These are phyloP conservation scores for Narthecium ossifragum DNA, from an alignment of 106 monocot species.

Conservation along the genomic window DNA sequence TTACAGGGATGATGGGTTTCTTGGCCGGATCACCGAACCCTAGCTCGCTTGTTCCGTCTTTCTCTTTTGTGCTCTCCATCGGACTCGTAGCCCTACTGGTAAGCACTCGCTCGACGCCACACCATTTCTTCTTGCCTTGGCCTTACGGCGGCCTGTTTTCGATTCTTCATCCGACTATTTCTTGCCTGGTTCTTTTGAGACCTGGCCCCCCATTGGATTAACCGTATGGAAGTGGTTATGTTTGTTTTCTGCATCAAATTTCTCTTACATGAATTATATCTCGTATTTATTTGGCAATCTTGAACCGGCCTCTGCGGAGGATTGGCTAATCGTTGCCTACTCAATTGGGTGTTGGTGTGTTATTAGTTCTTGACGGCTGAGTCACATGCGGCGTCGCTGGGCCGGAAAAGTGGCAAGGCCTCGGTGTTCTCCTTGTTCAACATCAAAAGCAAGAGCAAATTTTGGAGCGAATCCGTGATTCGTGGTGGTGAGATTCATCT, in stretches of 20 bases:
- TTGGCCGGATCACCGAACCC: no score
- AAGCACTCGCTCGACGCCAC: constrained; percentile 1
- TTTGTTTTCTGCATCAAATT: not conserved
- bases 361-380: constrained; percentile 19
- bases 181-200: not conserved
- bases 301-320: not conserved
- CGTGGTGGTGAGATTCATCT: constrained; percentile 34
- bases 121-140: no score
- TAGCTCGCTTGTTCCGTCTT: no score
- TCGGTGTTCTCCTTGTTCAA: constrained; percentile 95
- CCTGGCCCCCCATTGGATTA: not conserved
- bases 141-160: not conserved
- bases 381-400: constrained; percentile 26
- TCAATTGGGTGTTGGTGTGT: not conserved
- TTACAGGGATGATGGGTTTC: no score
- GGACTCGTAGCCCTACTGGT: not conserved
- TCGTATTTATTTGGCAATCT: not conserved
- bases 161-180: not conserved
- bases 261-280: not conserved
- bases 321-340: not conserved
- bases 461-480: constrained; percentile 94
- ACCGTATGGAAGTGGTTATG: not conserved
- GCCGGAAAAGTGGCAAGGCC: constrained; percentile 27
- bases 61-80: no score
- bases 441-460: constrained; percentile 80